Evolutionary conservation across 225 moss, liverwort and hornwort genomes (phyloP), one percentile per base, ranked within the genome.

Genomic region (Sphagnum contortum): DNA sequence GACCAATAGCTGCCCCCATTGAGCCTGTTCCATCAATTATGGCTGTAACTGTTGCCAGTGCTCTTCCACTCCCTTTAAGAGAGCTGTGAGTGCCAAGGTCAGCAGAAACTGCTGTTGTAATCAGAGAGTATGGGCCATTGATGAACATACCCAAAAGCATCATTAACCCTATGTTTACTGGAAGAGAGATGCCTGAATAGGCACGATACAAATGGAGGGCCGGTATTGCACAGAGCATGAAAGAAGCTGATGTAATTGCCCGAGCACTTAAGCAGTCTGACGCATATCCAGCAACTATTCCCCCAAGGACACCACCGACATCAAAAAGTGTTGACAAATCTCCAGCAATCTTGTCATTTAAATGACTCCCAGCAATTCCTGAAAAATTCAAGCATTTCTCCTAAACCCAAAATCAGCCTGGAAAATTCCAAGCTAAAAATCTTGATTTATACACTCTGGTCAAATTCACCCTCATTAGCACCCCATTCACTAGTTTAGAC

Each of bases 1-100:
- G 95, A 7, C 95, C 95, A 45, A 95, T n/a, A 9, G 95, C 89
- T 57, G 95, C 95, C 45, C 95, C 95, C 9, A 95, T 74, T 0
- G 95, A 95, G 44, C 95, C 95, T 4, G 95, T 95, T 56, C 95
- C 95, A 53, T 95, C 95, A 29, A 95, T 95, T 12, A 95, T 95
- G 3, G 95, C 92, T 0, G 95, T 95, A 0, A 95, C 95, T 0
- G 95, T 95, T 47, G 92, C 89, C 12, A 92, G 68, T 2, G 92
- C 95, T 54, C 90, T 71, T 0, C 89, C 87, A 54, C 87, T 95
- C 7, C 95, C 95, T 68, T 80, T 75, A 77, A 95, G 71, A 2
- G 92, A 95, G 44, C 80, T 74, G 13, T 95, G 95, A 48, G 89
- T 92, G 13, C 95, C 95, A 2, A 95, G 89, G 60, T 95, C 95